A percentile compares a stretch with the other conserved stretches of the same genome.
These are phyloP conservation scores for Talaromyces thailandensis DNA, from an alignment of 495 filamentous ascomycete genomes.

Conservation along the genomic window DNA sequence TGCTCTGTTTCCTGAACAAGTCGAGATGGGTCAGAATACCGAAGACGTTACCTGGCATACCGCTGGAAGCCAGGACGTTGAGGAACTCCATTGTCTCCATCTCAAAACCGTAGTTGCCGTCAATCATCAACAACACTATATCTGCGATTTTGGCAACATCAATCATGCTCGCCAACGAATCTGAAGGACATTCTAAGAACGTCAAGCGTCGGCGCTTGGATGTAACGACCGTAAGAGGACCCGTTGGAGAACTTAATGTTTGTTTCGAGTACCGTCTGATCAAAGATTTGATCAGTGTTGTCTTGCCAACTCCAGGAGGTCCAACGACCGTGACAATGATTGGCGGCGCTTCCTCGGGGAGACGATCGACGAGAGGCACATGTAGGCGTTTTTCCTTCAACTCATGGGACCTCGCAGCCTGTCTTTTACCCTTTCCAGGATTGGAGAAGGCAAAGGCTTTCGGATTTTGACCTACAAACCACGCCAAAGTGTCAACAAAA, in stretches of 20 bases:
- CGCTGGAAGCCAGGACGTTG: conserved; percentile 77
- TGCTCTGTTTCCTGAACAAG: conserved; percentile 85
- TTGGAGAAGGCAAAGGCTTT: conserved; percentile 87
- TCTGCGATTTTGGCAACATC: conserved; percentile 94
- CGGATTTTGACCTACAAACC: conserved; percentile 59
- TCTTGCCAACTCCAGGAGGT: conserved; percentile 78
- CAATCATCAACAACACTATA: conserved; percentile 94
- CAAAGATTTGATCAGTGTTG: conserved; percentile 80
- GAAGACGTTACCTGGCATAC: conserved; percentile 97
- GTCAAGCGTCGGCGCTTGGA: conserved; percentile 88
- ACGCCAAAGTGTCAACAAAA: background rate
- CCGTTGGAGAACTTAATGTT: conserved; percentile 76
- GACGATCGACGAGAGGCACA: conserved; percentile 88
- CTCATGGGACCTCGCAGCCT: conserved; percentile 85
- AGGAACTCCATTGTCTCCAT: conserved; percentile 99
- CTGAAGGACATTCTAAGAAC: conserved; percentile 92
- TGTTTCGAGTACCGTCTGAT: conserved; percentile 95
- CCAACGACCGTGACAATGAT: conserved; percentile 88
- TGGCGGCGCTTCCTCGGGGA: conserved; percentile 93
- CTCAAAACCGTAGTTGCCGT: conserved; percentile 96
- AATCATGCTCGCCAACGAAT: conserved; percentile 86
- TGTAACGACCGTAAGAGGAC: conserved; percentile 90
- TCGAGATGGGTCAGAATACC: conserved; percentile 95
- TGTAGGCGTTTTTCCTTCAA: conserved; percentile 93
- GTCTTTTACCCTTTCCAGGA: conserved; percentile 74